Evolutionary conservation across 768 basidiomycete species (phyloP), one percentile per base, ranked within the genome.

Genomic region (Rhodotorula sphaerocarpa): DNA sequence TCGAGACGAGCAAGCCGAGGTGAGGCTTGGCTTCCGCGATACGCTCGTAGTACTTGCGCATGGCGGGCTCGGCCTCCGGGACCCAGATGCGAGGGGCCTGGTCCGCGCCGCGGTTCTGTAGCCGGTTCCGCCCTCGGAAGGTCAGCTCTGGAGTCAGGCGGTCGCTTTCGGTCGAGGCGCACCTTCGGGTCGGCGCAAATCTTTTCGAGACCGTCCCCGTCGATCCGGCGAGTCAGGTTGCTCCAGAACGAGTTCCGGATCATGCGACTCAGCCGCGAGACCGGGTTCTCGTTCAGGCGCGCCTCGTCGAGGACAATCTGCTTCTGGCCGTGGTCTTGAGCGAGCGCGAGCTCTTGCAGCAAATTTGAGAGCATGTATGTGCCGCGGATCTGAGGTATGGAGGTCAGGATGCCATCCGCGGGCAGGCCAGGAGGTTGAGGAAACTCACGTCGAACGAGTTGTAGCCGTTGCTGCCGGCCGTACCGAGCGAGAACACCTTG

Each of bases 331-430:
- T 93, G 91, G 73, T 97, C 93, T 14, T 90, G 84, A 10, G 95
- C 93, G 27, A 97, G 83, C 4, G 93, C 93, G 50, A 99, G 85
- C 75, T 99, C 93, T 79, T 99, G 93, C n/a, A 99, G 81, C 30
- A 99, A 82, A 76, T 96, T 97, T 18, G 93, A 96, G 50, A 99
- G 80, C 93, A 96, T 97, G 77, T 97, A 99, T n/a, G 87, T 96
- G 45, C 95, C 93, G 86, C 92, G 73, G 21, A 71, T 56, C 63
- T 71, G 63, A 1, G 3, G 30, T 2, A 16, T 9, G 25, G 30
- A 3, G 10, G 47, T 21, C 2, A 50, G 48, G 7, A 28, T 5
- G 10, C 10, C 28, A 5, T 10, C 20, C 4, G 4, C 44, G 16
- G 28, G 7, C 16, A 33, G 16, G 3, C 6, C 15, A 50, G 41